A percentile compares a stretch with the other conserved stretches of the same genome.
phyloP scores from a whole-genome alignment of 2,329 filamentous ascomycete species.

The Sarocladium strictum region DNA sequence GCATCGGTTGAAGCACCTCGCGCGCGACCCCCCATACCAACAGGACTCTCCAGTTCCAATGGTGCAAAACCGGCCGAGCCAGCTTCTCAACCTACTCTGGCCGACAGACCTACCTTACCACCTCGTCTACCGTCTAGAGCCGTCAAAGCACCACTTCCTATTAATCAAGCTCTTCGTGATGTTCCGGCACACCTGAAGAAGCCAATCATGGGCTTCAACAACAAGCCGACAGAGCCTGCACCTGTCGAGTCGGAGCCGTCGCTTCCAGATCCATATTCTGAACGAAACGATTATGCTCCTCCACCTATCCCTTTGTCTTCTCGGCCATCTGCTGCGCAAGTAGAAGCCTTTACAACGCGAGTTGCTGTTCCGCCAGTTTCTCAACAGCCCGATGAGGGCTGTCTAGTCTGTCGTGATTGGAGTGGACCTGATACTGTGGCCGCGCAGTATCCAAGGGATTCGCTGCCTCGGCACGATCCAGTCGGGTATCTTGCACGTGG shows the following conservation, averaged over 20 bases:
- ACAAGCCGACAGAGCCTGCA: neutral
- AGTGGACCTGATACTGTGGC: constrained; percentile 74
- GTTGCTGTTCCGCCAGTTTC: constrained; percentile 18
- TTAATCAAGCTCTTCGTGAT: neutral
- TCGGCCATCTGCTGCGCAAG: constrained; percentile 45
- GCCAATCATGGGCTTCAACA: constrained; percentile 8
- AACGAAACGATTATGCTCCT: constrained; percentile 29
- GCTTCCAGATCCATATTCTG: constrained; percentile 1
- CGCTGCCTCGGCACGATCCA: constrained; percentile 59
- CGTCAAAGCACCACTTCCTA: constrained; percentile 18
- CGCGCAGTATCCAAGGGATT: constrained; percentile 65
- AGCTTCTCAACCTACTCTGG: constrained; percentile 11
- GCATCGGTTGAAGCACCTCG: constrained; percentile 12
- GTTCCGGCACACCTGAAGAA: constrained; percentile 7
- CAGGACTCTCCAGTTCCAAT: neutral
- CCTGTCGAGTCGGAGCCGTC: constrained; percentile 9
- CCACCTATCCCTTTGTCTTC: constrained; percentile 48
- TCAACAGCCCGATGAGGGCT: constrained; percentile 33
- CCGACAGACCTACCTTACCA: constrained; percentile 35
- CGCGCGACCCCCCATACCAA: constrained; percentile 8
- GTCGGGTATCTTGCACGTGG: constrained; percentile 70
- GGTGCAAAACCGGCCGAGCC: constrained; percentile 10
- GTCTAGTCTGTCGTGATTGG: constrained; percentile 83
- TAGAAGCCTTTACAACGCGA: constrained; percentile 36
- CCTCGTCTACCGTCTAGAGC: constrained; percentile 47